Conservation (phyloP, 176 grass and related monocot species). For the Juncus inflexus region DNA sequence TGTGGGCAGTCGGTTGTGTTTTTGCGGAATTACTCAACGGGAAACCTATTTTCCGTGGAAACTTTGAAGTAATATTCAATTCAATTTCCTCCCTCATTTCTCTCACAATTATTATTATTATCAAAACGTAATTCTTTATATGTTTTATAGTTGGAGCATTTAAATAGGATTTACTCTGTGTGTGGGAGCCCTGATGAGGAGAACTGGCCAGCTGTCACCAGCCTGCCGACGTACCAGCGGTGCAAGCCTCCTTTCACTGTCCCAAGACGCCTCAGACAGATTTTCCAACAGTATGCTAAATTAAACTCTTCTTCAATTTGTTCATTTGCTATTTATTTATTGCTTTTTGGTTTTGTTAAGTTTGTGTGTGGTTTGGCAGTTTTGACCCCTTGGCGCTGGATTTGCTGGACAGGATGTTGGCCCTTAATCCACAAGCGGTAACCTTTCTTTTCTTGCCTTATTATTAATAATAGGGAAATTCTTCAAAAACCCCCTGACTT, state of each 20-base stretch:
- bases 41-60: constrained; percentile 83
- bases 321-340: too few species aligned
- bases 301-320: neutral
- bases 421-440: constrained; percentile 44
- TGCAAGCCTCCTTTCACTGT: constrained; percentile 58
- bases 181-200: constrained; percentile 86
- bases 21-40: constrained; percentile 87
- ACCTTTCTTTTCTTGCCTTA: constrained; percentile 1
- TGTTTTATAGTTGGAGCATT: constrained; percentile 62
- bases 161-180: constrained; percentile 76
- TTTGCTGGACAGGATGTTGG: constrained; percentile 81
- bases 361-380: too few species aligned
- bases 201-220: constrained; percentile 75
- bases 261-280: constrained; percentile 63
- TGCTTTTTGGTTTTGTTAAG: neutral
- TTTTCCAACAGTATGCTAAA: constrained; percentile 88
- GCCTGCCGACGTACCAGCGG: constrained; percentile 90
- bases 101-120: too few species aligned
- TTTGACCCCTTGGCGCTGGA: constrained; percentile 80
- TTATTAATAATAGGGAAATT: too few species aligned
- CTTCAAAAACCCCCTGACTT: too few species aligned
- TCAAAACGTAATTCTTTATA: too few species aligned
- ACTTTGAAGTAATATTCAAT: constrained; percentile 92
- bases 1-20: constrained; percentile 99
- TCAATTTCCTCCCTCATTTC: too few species aligned